Evolutionary conservation across 2,329 filamentous ascomycete genomes (phyloP).

Genomic region (Ilyonectria destructans): DNA sequence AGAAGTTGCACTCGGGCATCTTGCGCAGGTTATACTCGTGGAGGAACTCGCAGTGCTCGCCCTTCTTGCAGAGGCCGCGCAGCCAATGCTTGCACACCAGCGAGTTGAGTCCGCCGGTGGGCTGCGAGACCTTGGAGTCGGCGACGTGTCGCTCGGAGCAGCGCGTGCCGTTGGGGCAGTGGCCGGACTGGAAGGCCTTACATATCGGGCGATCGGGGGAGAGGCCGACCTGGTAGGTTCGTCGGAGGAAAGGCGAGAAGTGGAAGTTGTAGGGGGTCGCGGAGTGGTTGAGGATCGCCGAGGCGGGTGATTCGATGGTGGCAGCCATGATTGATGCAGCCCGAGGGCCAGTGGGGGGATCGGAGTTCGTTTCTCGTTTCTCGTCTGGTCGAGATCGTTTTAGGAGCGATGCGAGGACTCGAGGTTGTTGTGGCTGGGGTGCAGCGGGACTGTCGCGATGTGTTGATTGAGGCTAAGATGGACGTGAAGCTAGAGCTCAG

Average conservation of each 20-base stretch:
- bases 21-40: constrained; percentile 99
- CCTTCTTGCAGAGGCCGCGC: constrained; percentile 97
- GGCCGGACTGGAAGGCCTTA: constrained; percentile 87
- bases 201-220: constrained; percentile 86
- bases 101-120: constrained; percentile 77
- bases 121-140: constrained; percentile 55
- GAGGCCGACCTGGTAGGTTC: constrained; percentile 88
- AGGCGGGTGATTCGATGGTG: constrained; percentile 51
- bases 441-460: constrained; percentile 5
- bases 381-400: background rate
- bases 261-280: constrained; percentile 78
- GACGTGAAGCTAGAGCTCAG: constrained; percentile 19
- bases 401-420: background rate
- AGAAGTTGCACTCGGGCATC: constrained; percentile 99
- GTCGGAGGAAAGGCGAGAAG: constrained; percentile 88
- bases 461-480: constrained; percentile 14
- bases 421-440: background rate
- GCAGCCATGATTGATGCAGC: constrained; percentile 50
- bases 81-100: constrained; percentile 99
- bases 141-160: constrained; percentile 88
- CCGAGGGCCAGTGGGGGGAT: constrained; percentile 27
- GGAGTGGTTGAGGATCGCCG: constrained; percentile 71
- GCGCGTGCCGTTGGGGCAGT: constrained; percentile 87
- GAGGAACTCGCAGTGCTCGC: constrained; percentile 95
- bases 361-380: background rate